phyloP scores from a whole-genome alignment of 805 yeast genomes.

The Ogataea thermomethanolica region DNA sequence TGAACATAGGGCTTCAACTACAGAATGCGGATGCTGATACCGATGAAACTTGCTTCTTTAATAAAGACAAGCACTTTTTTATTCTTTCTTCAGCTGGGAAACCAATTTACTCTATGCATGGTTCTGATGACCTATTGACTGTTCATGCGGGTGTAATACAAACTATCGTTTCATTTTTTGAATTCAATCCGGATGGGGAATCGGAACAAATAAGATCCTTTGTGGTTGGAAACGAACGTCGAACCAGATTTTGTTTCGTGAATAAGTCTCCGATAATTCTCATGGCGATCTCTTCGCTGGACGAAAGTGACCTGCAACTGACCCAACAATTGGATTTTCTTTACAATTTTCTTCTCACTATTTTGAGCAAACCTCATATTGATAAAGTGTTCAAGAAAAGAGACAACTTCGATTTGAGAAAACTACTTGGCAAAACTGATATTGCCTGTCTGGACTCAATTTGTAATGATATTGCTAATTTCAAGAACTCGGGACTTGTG shows the following conservation, averaged over 20 bases:
- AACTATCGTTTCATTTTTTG: conserved; percentile 71
- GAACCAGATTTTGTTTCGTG: conserved; percentile 53
- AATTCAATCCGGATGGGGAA: conserved; percentile 36
- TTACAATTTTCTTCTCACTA: conserved; percentile 75
- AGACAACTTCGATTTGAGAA: conserved; percentile 78
- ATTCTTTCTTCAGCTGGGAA: conserved; percentile 83
- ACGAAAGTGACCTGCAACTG: conserved; percentile 51
- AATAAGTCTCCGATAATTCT: conserved; percentile 68
- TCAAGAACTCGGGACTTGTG: conserved; percentile 55
- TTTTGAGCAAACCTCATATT: conserved; percentile 78
- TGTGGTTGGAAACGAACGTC: conserved; percentile 38
- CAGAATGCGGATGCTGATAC: conserved; percentile 29
- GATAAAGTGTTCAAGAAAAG: conserved; percentile 63
- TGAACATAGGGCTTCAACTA: conserved; percentile 21
- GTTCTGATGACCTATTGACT: conserved; percentile 60
- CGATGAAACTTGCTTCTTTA: conserved; percentile 32
- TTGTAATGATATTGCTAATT: conserved; percentile 46
- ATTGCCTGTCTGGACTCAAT: conserved; percentile 65
- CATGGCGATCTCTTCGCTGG: conserved; percentile 60
- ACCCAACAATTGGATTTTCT: conserved; percentile 65
- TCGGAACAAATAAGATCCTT: conserved; percentile 46
- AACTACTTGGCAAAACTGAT: conserved; percentile 72
- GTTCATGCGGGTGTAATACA: conserved; percentile 79
- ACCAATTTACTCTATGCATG: conserved; percentile 78
- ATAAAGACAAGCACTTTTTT: conserved; percentile 63